phyloP scores from a whole-genome alignment of 1,284 basidiomycete genomes.

The Melampsora larici-populina region DNA sequence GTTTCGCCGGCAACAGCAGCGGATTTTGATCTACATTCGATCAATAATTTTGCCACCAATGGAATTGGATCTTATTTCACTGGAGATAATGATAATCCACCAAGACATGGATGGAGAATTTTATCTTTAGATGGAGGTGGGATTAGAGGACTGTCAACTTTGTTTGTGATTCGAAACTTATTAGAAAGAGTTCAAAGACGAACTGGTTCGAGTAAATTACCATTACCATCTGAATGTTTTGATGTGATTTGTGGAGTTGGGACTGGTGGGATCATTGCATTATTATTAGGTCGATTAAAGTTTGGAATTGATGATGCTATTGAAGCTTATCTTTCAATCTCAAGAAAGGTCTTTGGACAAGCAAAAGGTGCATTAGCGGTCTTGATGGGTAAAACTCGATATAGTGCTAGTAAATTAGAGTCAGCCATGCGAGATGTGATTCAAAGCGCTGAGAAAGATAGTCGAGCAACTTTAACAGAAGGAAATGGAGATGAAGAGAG shows the following conservation, averaged over 20 bases:
- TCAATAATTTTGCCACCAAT: not conserved
- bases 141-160: constrained; percentile 44
- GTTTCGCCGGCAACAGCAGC: not conserved
- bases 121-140: constrained; percentile 47
- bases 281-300: constrained; percentile 45
- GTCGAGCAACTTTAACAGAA: constrained; percentile 9
- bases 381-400: not conserved
- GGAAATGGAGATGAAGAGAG: not conserved
- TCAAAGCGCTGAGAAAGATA: not conserved
- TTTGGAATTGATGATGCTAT: constrained; percentile 42
- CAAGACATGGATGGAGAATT: constrained; percentile 39
- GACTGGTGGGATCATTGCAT: constrained; percentile 45
- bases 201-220: not conserved
- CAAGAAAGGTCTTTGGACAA: constrained; percentile 43
- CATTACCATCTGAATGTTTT: constrained; percentile 44
- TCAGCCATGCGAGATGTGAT: constrained; percentile 24
- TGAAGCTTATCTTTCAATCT: constrained; percentile 43
- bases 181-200: constrained; percentile 19
- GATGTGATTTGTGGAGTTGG: constrained; percentile 46
- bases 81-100: constrained; percentile 8
- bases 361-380: constrained; percentile 37
- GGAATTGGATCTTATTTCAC: not conserved
- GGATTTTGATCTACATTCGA: constrained; percentile 17
- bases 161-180: constrained; percentile 28
- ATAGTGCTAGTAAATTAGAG: constrained; percentile 15